These are phyloP conservation scores for Aspergillus tanneri DNA, from an alignment of 2,329 filamentous ascomycete species.

Conservation along the genomic window DNA sequence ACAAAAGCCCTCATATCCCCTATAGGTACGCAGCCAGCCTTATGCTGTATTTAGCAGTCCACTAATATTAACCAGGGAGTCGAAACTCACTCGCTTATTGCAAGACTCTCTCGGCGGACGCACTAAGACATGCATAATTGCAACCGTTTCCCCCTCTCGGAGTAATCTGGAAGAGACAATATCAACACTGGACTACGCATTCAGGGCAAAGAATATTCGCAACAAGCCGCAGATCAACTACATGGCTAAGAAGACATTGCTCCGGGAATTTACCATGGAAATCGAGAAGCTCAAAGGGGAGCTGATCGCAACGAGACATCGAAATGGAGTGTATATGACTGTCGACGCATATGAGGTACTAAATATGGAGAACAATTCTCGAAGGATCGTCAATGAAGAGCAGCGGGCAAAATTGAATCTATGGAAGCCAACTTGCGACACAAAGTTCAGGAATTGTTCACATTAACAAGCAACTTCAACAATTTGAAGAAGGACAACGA, in stretches of 20 bases:
- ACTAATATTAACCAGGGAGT: conserved; percentile 62
- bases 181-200: conserved; percentile 95
- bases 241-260: conserved; percentile 87
- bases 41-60: neutral
- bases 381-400: conserved; percentile 86
- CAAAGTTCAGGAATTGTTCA: conserved; percentile 89
- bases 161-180: conserved; percentile 97
- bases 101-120: conserved; percentile 95
- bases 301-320: conserved; percentile 84
- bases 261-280: conserved; percentile 85
- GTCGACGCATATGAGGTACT: conserved; percentile 89
- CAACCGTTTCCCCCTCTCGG: conserved; percentile 90
- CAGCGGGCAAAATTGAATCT: conserved; percentile 89
- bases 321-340: conserved; percentile 92
- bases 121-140: conserved; percentile 98
- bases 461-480: conserved; percentile 82
- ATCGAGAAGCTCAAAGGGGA: conserved; percentile 95
- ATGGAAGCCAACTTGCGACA: conserved; percentile 88
- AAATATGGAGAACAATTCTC: conserved; percentile 85
- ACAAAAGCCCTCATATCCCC: conserved; percentile 85
- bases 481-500: conserved; percentile 88
- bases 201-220: conserved; percentile 95
- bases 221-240: conserved; percentile 97
- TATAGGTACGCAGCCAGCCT: conserved; percentile 55
- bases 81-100: conserved; percentile 87